Percentiles rank a stretch among this genome's conserved stretches.
Conservation (phyloP, 768 basidiomycete genomes). For the Trametes gibbosa region DNA sequence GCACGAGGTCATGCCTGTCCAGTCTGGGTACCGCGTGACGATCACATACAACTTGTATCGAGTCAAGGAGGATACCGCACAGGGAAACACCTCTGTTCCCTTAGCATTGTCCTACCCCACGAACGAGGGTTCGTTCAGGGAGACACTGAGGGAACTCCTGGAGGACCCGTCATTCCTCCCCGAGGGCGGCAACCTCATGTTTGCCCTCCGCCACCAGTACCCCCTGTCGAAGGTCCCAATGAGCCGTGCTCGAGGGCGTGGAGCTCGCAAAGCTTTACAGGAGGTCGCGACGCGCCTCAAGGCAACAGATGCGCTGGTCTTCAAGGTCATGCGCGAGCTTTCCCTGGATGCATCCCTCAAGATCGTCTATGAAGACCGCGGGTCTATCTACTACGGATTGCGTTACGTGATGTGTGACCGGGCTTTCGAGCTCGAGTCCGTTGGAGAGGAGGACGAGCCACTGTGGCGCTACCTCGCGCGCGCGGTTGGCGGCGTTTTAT, state of each 20-base stretch:
- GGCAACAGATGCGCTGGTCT: constrained; percentile 8
- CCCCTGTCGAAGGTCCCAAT: constrained; percentile 16
- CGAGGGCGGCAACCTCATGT: constrained; percentile 39
- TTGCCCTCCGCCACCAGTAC: constrained; percentile 39
- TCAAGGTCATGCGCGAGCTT: neutral
- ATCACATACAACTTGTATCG: constrained; percentile 42
- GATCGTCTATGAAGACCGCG: neutral
- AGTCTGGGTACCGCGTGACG: constrained; percentile 42
- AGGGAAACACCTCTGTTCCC: neutral
- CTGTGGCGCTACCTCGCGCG: neutral
- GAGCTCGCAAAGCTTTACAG: neutral
- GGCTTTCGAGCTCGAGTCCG: neutral
- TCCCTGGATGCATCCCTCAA: constrained; percentile 1
- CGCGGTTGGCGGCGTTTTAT: neutral
- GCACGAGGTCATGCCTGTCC: constrained; percentile 44
- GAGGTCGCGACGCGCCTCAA: constrained; percentile 6
- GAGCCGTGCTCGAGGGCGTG: too few relatives aligned
- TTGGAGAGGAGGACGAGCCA: neutral
- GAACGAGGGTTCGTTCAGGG: constrained; percentile 10
- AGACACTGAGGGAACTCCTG: constrained; percentile 30
- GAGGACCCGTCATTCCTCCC: constrained; percentile 35
- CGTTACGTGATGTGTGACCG: constrained; percentile 1
- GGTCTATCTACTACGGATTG: neutral
- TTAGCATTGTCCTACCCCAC: neutral
- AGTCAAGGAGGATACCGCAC: constrained; percentile 2